Base-by-base conservation (phyloP, 108 stramenopile genomes). In the Conticribra weissflogii region DNA sequence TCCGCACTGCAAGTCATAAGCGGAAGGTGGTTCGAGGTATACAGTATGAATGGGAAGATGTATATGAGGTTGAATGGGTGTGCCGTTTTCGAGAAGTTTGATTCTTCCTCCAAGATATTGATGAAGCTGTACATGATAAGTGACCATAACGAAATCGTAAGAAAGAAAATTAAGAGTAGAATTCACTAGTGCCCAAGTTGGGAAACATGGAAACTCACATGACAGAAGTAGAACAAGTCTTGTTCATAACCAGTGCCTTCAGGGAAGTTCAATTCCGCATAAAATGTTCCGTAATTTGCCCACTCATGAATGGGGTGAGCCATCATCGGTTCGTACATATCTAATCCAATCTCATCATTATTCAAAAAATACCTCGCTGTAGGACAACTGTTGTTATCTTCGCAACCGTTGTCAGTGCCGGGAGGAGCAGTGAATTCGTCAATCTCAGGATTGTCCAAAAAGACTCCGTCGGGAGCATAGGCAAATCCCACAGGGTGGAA, bases 211-310 rank as follows among this genome's bases (percentile, higher is more conserved):
- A 19, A 31, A 76, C 81, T 63, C 67, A 85, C 85, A 73, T 96
- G 96, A 72, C 96, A 96, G 64, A 94, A 96, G 75, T 94, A 94
- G 55, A 96, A 96, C 49, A 96, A 85, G 71, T 96, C 96, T 59
- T 76, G 18, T 2, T 60, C 67, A 50, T 59, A 81, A 12, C 47
- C 51, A 15, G 32, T 77, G 44, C 68, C 74, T 18, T 84, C 78
- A 1, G 76, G 25, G 34, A 93, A 83, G 15, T 66, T 83, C 30
- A 93, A 65, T 28, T 81, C 56, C 15, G 88, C 83, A 31, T 63
- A 71, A 76, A 86, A 94, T 18, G 68, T 49, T 14, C 78, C 81
- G 25, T 62, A 64, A 2, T 48, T 80, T 2, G 72, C 24, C 95
- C 95, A 96, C 12, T 88, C 88, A 23, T 65, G 81, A 12, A 81